Evolutionary conservation across 2,329 filamentous ascomycete genomes (phyloP).

Genomic region (Ophiosphaerella herpotricha): DNA sequence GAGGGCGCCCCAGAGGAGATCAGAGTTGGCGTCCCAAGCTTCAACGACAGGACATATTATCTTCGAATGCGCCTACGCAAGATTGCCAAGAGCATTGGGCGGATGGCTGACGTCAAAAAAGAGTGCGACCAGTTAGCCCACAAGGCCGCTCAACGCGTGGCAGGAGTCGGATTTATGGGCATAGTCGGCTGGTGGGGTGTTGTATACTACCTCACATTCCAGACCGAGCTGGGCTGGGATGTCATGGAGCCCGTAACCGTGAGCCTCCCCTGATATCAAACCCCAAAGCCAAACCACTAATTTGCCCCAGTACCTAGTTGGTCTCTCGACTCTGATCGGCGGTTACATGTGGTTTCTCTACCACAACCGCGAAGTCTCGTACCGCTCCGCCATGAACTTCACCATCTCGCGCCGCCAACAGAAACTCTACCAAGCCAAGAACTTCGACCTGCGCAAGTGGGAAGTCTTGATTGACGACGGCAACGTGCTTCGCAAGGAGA

Average conservation of each 20-base stretch:
- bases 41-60: slow-evolving; percentile 89
- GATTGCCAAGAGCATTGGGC: slow-evolving; percentile 69
- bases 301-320: slow-evolving; percentile 68
- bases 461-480: slow-evolving; percentile 78
- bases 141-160: slow-evolving; percentile 75
- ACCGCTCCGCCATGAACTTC: slow-evolving; percentile 83
- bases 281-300: neutral
- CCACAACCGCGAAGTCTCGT: slow-evolving; percentile 86
- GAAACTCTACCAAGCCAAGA: slow-evolving; percentile 73
- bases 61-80: slow-evolving; percentile 76
- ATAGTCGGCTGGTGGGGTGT: slow-evolving; percentile 79
- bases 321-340: slow-evolving; percentile 82
- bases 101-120: slow-evolving; percentile 73
- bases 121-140: slow-evolving; percentile 82
- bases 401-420: slow-evolving; percentile 80
- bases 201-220: slow-evolving; percentile 71
- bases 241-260: slow-evolving; percentile 84
- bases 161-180: slow-evolving; percentile 76
- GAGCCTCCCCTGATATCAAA: slow-evolving; percentile 12
- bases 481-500: slow-evolving; percentile 76
- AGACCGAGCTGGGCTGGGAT: slow-evolving; percentile 84
- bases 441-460: slow-evolving; percentile 79
- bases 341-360: slow-evolving; percentile 95
- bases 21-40: slow-evolving; percentile 80
- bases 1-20: slow-evolving; percentile 72